Base-by-base conservation (phyloP, 768 basidiomycete genomes). In the Strobilomyces dryophilus region DNA sequence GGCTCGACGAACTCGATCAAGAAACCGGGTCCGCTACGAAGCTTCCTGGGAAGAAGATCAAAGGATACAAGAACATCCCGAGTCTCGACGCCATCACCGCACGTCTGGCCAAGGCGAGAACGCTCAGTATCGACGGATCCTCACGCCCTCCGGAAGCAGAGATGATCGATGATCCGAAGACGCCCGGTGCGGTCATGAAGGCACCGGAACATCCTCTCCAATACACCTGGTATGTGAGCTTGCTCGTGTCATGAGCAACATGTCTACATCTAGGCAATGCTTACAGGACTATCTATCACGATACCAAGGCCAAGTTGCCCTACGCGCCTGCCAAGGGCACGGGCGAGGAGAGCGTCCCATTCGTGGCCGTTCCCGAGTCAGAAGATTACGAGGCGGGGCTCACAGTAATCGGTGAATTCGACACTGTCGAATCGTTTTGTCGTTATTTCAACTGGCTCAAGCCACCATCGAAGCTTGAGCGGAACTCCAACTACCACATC, bases 391-490 rank as follows among this genome's bases (percentile, higher is more conserved):
- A 93, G 72, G 92, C 91, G 6, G 87, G 88, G 0, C 74, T 95
- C 37, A 86, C 87, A 31, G 81, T 89, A 47, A 85, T 97, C 54
- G 94, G 92, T 58, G 89, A 90, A 61, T 95, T 95, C 68, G 80
- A 84, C 66, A 94, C 94, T 12, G 93, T 94, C 52, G 90, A 93
- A 71, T 79, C 81, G 27, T 94, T 91, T 75, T 93, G 92, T 70
- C 83, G 92, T 18, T 91, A 92, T 73, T 89, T 92, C 78, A 92
- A 93, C 72, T 93, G 91, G 91, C 84, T 92, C 57, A 93, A 93
- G 70, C 88, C 89, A 0, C 94, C 94, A 11, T 92, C 90, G 32
- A 82, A 84, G 63, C 81, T 95, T 32, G 89, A 93, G 62, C 84
- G 84, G 62, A 92, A 92, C 72, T 87, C 88, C 43, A 98, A 97